Evolutionary conservation across 306 rosid species (phyloP), one percentile per base, ranked within the genome.

Genomic region (Rubus idaeus): DNA sequence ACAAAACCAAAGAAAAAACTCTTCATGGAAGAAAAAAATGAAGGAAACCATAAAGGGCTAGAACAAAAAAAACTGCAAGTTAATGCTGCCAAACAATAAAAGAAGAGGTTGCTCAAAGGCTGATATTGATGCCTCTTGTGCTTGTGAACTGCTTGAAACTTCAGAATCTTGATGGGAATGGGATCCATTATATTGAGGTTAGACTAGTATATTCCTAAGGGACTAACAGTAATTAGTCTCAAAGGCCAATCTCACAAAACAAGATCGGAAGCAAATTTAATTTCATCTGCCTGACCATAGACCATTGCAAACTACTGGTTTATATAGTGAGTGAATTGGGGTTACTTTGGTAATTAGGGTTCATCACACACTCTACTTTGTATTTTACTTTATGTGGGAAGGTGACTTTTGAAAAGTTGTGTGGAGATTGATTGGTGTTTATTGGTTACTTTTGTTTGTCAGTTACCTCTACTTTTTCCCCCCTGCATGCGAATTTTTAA

Each of bases 31-130:
- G 82, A 81, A 55, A 42, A 10, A 23, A 84, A 8, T 20, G 61
- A 57, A 18, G 87, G 86, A 76, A 84, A 14, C 90, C 87, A 80
- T 10, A 78, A 35, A 40, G 84, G 78, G 70, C 72, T 77, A 13
- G 49, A 86, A 55, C 81, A 79, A 46, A 81, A 71, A 2, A 82
- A 47, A 35, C 77, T 64, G 51, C 62, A 64, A 58, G 81, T 56
- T 23, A 87, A 6, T 39, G 79, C 83, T 13, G 79, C 14, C 16
- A 70, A 21, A 70, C 61, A 77, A 75, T 85, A 52, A 18, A 77
- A 74, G 52, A 84, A 75, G 68, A 76, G 71, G 44, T 60, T 70
- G 57, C 30, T 65, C 53, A 74, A 55, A 41, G 70, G 81, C 57
- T 64, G 35, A 18, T 40, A 1, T 4, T 23, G 74, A 62, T 23